Base-by-base conservation (phyloP, 371 early-diverging fungal species). In the Saksenaea oblongispora region DNA sequence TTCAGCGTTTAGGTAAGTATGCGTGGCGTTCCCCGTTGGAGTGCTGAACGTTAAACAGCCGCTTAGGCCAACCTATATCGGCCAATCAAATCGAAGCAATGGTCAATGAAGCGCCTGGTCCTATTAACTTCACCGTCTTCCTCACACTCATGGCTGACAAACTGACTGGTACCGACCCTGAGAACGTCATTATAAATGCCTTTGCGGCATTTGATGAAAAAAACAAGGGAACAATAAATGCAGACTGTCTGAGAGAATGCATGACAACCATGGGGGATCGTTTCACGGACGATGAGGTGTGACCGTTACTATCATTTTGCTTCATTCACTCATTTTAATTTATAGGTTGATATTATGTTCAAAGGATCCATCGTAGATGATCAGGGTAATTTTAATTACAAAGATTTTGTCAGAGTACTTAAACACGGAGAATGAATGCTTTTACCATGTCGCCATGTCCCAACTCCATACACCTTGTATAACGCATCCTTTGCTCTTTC, bases 61-160 rank as follows among this genome's bases (percentile, higher is more conserved):
- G 37, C 34, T 44, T 63, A 90, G 93, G 92, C 26, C 91, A 91
- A 71, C 87, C 82, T 47, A 93, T 92, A n/a, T 84, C 94, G 4
- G 89, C 90, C 47, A 90, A 90, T 53, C 90, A 93, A 63, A 89
- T 98, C 34, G 91, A 91, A 59, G 86, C 85, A n/a, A 98, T 97
- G 97, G 87, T 96, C 59, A 79, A 82, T 17, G 96, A 96, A 70
- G 91, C 94, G 0, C 91, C 92, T 28, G 93, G 93, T 15, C 80
- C 84, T 60, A 93, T 95, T 71, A 95, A 92, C 70, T 97, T 96
- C 67, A 96, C 97, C 54, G 92, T 94, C 73, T 95, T 98, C 71
- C 73, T 98, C 35, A 97, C 97, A 1, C 73, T 95, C 35, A 90
- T 98, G 87, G 96, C 95, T n/a, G 97, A 96, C 66, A 94, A 93